Evolutionary conservation across 768 basidiomycete species (phyloP), one percentile per base, ranked within the genome.

Genomic region (Hygrocybe punicea): DNA sequence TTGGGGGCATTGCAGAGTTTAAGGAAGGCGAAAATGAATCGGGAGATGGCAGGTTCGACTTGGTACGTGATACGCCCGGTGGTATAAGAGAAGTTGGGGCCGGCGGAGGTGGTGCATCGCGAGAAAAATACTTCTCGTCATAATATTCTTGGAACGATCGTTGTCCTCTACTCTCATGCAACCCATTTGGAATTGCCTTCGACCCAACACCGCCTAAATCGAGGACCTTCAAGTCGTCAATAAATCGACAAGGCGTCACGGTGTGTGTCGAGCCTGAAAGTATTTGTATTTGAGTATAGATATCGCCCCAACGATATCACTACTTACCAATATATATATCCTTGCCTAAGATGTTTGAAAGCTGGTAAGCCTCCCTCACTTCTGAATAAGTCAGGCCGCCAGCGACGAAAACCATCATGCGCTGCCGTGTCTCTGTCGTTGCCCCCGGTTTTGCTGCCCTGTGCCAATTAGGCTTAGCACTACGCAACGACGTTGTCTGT

Each of bases 301-400:
- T 14, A 35, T 19, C 6, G 10, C 49, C 37, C 21, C 35, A 37
- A 23, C 24, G 24, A 14, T 33, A n/a, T 9, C 11, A 39, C 60
- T n/a, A 7, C 34, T 36, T 63, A 96, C 96, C 97, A 56, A 99
- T 90, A 71, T 85, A 90, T 52, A 98, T 82, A 63, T 99, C 97
- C 71, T 89, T 93, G 65, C 89, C 87, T 52, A 92, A 68, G 2
- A 83, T 69, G 47, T 76, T 78, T 3, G 92, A 89, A 14, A 96
- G 77, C 50, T 86, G 79, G 67, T 98, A 98, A 46, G 84, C 87
- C 65, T 93, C 85, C 58, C 96, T 81, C 71, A 95, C 87, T 72
- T 99, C 97, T 0, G 94, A 96, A 69, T 93, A 94, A 2, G 97
- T 95, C 82, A 95, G 86, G 2, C 97, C 97, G 35, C 97, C 97